A percentile compares a stretch with the other conserved stretches of the same genome.
These are phyloP conservation scores for Agaricus subrufescens DNA, from an alignment of 768 basidiomycete species.

Conservation along the genomic window DNA sequence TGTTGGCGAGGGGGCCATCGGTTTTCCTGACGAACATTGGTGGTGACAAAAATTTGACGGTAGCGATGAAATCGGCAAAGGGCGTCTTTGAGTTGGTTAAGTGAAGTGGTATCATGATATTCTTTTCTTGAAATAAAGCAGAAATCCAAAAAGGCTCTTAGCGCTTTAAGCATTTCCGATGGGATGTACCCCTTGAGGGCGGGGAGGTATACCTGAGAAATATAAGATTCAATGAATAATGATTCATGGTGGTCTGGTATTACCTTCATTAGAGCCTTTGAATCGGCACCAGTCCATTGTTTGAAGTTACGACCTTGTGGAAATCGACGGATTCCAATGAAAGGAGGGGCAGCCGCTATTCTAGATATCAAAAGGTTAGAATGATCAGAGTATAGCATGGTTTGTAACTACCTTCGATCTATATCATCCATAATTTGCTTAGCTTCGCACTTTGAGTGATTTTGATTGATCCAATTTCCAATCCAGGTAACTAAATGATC, in stretches of 20 bases:
- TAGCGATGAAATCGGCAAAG: slow-evolving; percentile 21
- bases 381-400: too few relatives aligned
- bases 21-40: slow-evolving; percentile 7
- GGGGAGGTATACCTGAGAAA: slow-evolving; percentile 15
- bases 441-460: slow-evolving; percentile 12
- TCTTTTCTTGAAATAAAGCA: slow-evolving; percentile 24
- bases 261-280: too few relatives aligned
- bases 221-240: too few relatives aligned
- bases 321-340: too few relatives aligned
- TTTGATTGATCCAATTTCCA: background rate
- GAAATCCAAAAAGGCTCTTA: slow-evolving; percentile 27
- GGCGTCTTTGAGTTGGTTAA: slow-evolving; percentile 14
- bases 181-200: slow-evolving; percentile 16
- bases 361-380: too few relatives aligned
- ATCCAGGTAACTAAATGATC: slow-evolving; percentile 38
- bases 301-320: too few relatives aligned
- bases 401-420: too few relatives aligned
- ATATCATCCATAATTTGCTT: slow-evolving; percentile 14
- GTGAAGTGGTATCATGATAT: background rate
- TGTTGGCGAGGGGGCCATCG: slow-evolving; percentile 22
- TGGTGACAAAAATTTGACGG: slow-evolving; percentile 23
- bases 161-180: slow-evolving; percentile 13
- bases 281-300: too few relatives aligned
- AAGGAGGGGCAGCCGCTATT: too few relatives aligned
- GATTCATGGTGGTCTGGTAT: too few relatives aligned